A percentile compares a stretch with the other conserved stretches of the same genome.
Evolutionary conservation across 768 basidiomycete genomes (phyloP).

Genomic region (Collybia mongolica): DNA sequence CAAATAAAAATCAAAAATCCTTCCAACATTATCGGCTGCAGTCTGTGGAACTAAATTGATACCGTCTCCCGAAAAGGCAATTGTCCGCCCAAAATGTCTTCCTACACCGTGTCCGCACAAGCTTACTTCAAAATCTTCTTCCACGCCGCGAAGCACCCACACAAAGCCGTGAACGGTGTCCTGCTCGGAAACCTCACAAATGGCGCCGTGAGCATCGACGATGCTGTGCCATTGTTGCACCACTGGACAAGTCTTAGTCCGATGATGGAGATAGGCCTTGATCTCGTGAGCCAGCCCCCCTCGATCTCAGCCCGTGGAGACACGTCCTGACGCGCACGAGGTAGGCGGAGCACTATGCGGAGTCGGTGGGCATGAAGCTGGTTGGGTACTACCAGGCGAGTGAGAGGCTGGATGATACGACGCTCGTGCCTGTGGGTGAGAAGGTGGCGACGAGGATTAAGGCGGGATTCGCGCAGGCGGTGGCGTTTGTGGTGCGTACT

Average conservation of each 20-base stretch:
- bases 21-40: too few relatives aligned
- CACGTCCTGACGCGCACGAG: slow-evolving; percentile 3
- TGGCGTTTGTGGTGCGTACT: slow-evolving; percentile 67
- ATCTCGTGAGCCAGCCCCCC: slow-evolving; percentile 50
- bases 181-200: slow-evolving; percentile 55
- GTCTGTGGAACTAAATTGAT: too few relatives aligned
- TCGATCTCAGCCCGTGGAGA: neutral
- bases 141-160: slow-evolving; percentile 80
- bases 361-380: slow-evolving; percentile 46
- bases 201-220: slow-evolving; percentile 47
- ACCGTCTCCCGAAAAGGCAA: too few relatives aligned
- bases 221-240: slow-evolving; percentile 77
- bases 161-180: slow-evolving; percentile 73
- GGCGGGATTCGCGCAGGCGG: slow-evolving; percentile 51
- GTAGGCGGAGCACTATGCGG: slow-evolving; percentile 62
- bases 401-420: slow-evolving; percentile 57
- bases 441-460: slow-evolving; percentile 56
- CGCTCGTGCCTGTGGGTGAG: slow-evolving; percentile 66
- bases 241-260: slow-evolving; percentile 84
- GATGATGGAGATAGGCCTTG: slow-evolving; percentile 85
- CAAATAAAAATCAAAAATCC: too few relatives aligned
- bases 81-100: slow-evolving; percentile 19
- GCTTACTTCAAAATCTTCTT: slow-evolving; percentile 77
- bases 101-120: slow-evolving; percentile 54
- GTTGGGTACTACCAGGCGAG: slow-evolving; percentile 81